Conservation (phyloP, 2,329 filamentous ascomycete genomes). For the Alternaria triticina region DNA sequence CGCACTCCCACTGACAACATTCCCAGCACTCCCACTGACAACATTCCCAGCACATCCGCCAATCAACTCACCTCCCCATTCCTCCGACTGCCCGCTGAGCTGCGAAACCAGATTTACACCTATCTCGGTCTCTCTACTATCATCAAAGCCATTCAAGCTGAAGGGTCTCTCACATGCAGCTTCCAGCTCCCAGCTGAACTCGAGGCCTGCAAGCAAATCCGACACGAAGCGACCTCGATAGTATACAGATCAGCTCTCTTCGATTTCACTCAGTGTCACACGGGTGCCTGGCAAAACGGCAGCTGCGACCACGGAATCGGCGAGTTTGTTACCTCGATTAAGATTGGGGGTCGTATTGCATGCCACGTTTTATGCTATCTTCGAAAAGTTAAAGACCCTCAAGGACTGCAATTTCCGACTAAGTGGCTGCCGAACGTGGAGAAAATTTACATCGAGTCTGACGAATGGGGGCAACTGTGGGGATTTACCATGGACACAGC, state of each 20-base stretch:
- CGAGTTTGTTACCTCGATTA: neutral
- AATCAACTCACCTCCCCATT: neutral
- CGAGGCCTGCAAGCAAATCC: neutral
- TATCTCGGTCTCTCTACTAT: neutral
- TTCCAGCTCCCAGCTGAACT: neutral
- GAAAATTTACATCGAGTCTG: neutral
- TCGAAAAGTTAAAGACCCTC: no score
- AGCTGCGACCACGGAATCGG: neutral
- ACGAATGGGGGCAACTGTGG: neutral
- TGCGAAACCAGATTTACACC: neutral
- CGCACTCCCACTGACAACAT: no score
- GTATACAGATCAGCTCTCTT: neutral
- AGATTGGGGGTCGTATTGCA: neutral
- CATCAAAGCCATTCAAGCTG: neutral
- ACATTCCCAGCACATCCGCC: neutral
- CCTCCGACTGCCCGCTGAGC: neutral
- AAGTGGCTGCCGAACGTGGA: neutral
- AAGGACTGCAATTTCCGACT: neutral
- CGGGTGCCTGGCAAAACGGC: neutral
- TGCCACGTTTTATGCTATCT: neutral
- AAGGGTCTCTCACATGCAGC: neutral
- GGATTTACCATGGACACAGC: neutral
- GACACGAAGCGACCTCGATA: neutral
- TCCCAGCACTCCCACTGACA: no score
- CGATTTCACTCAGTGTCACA: neutral